Conservation (phyloP, 768 basidiomycete species). For the Clavaria fumosa region DNA sequence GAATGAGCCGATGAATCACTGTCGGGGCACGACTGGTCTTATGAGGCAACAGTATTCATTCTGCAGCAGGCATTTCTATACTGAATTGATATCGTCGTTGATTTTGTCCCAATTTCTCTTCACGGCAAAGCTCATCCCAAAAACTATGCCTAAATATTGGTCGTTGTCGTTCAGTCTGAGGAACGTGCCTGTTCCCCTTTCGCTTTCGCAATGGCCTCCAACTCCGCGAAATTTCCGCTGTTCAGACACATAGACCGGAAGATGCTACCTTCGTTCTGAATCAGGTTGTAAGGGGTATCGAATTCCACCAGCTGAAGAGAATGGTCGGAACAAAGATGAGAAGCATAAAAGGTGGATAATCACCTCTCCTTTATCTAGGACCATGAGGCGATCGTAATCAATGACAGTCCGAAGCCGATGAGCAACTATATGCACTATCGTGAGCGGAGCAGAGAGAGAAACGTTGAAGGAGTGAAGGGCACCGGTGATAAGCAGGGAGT, state of each 20-base stretch:
- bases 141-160: too few species aligned
- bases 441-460: neutral
- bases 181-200: too few species aligned
- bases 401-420: slow-evolving; percentile 67
- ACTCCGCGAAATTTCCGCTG: slow-evolving; percentile 47
- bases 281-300: slow-evolving; percentile 58
- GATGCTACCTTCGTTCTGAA: slow-evolving; percentile 44
- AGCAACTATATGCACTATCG: slow-evolving; percentile 29
- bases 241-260: slow-evolving; percentile 57
- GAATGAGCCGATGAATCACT: too few species aligned
- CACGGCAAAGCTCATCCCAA: too few species aligned
- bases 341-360: slow-evolving; percentile 4
- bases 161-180: too few species aligned
- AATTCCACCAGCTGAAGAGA: slow-evolving; percentile 38
- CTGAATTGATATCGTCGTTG: too few species aligned
- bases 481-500: slow-evolving; percentile 62
- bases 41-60: too few species aligned
- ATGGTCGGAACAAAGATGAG: neutral
- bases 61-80: too few species aligned
- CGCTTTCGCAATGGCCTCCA: slow-evolving; percentile 42
- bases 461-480: slow-evolving; percentile 12
- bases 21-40: too few species aligned
- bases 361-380: slow-evolving; percentile 58
- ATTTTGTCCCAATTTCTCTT: too few species aligned
- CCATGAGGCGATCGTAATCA: slow-evolving; percentile 66